These are phyloP conservation scores for Vicia sativa DNA, from an alignment of 306 rosid species.

Conservation along the genomic window DNA sequence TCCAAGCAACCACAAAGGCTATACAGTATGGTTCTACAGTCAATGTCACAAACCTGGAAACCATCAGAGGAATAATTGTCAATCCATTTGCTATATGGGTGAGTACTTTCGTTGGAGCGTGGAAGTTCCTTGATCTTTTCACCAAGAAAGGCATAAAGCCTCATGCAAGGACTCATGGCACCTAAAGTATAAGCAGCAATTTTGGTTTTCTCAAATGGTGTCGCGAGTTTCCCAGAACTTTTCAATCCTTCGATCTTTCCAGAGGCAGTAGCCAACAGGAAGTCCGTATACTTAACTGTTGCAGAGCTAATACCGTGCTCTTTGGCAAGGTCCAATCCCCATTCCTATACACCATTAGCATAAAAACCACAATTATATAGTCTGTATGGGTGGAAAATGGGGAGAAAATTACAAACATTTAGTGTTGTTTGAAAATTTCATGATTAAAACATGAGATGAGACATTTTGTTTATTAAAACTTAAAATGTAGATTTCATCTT, in stretches of 20 bases:
- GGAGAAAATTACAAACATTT: conserved; percentile 8
- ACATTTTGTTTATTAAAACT: conserved; percentile 15
- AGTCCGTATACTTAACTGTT: conserved; percentile 79
- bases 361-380: conserved; percentile 24
- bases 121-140: conserved; percentile 64
- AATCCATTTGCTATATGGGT: conserved; percentile 90
- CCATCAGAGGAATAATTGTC: conserved; percentile 70
- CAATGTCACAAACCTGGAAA: conserved; percentile 77
- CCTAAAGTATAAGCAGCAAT: conserved; percentile 94
- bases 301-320: conserved; percentile 67
- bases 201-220: conserved; percentile 98
- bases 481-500: conserved; percentile 21
- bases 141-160: conserved; percentile 86
- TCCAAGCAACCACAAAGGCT: conserved; percentile 41
- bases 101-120: conserved; percentile 50
- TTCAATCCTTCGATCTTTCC: conserved; percentile 91
- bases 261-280: conserved; percentile 93
- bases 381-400: conserved; percentile 19
- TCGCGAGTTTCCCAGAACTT: conserved; percentile 92
- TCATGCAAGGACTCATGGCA: conserved; percentile 99
- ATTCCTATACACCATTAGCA: conserved; percentile 62
- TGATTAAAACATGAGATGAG: conserved; percentile 29
- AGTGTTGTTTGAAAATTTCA: conserved; percentile 1
- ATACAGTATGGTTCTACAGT: conserved; percentile 40
- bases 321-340: conserved; percentile 70